Evolutionary conservation across 2,329 filamentous ascomycete species (phyloP).

Genomic region (Pyrenophora tritici-repentis): DNA sequence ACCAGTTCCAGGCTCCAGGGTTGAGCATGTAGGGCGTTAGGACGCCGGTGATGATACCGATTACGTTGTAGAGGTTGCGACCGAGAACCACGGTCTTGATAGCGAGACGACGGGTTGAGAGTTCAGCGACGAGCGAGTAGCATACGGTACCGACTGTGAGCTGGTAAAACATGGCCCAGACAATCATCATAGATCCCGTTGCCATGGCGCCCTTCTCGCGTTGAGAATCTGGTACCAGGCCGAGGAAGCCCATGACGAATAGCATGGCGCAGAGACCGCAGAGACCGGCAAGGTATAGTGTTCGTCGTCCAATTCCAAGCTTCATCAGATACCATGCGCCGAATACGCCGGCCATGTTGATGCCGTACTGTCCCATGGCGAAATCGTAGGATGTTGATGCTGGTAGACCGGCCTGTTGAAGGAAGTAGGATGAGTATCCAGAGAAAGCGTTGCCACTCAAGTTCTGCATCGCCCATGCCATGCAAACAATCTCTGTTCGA

Average conservation of each 20-base stretch:
- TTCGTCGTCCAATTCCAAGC: conserved; percentile 72
- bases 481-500: conserved; percentile 73
- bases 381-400: conserved; percentile 52
- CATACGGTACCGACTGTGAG: conserved; percentile 86
- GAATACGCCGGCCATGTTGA: conserved; percentile 79
- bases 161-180: conserved; percentile 68
- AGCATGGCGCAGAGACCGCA: conserved; percentile 74
- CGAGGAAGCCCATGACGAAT: conserved; percentile 81
- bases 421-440: conserved; percentile 57
- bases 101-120: conserved; percentile 80
- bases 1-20: conserved; percentile 76
- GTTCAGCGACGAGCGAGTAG: conserved; percentile 84
- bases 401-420: conserved; percentile 54
- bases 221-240: conserved; percentile 68
- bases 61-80: conserved; percentile 76
- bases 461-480: conserved; percentile 57
- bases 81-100: conserved; percentile 92
- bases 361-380: conserved; percentile 63
- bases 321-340: conserved; percentile 83
- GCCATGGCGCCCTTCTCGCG: conserved; percentile 68
- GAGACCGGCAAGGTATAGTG: conserved; percentile 76
- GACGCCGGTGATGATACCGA: conserved; percentile 79
- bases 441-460: conserved; percentile 54
- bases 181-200: conserved; percentile 78
- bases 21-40: conserved; percentile 94